These are phyloP conservation scores for Nitzschia sp. DNA, from an alignment of 108 stramenopile genomes.

Conservation along the genomic window DNA sequence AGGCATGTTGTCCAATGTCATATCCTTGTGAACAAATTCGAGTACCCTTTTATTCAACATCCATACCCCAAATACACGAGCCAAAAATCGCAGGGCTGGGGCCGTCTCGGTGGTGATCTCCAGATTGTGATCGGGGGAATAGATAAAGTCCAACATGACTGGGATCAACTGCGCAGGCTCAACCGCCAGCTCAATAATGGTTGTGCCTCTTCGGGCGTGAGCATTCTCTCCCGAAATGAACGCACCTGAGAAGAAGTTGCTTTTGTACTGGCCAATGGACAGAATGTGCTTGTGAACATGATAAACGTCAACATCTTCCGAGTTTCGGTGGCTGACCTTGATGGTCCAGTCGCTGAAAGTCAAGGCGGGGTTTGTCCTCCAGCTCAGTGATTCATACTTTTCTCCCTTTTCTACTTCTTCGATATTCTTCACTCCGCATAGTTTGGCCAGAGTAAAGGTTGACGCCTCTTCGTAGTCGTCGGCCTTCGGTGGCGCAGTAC, in stretches of 20 bases:
- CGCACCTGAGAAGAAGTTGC: slow-evolving; percentile 30
- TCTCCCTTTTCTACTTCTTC: slow-evolving; percentile 5
- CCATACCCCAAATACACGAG: slow-evolving; percentile 43
- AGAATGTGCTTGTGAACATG: slow-evolving; percentile 50
- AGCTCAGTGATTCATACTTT: slow-evolving; percentile 15
- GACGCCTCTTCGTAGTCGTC: background rate
- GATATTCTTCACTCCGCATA: slow-evolving; percentile 1
- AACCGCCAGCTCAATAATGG: slow-evolving; percentile 23
- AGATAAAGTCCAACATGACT: slow-evolving; percentile 43
- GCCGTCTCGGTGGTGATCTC: slow-evolving; percentile 29
- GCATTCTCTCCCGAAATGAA: slow-evolving; percentile 15
- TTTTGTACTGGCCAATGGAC: slow-evolving; percentile 35
- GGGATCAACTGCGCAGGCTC: slow-evolving; percentile 38
- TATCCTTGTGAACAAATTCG: slow-evolving; percentile 40
- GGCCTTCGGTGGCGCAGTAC: background rate
- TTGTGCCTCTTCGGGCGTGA: background rate
- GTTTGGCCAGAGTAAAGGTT: slow-evolving; percentile 2
- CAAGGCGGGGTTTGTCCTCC: slow-evolving; percentile 33
- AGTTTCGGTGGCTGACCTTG: slow-evolving; percentile 10
- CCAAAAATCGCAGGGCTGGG: slow-evolving; percentile 39
- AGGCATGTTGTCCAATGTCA: slow-evolving; percentile 36
- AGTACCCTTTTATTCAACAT: slow-evolving; percentile 38
- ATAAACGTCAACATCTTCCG: slow-evolving; percentile 14
- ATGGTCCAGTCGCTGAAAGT: slow-evolving; percentile 42
- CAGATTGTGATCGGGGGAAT: slow-evolving; percentile 27